A percentile compares a stretch with the other conserved stretches of the same genome.
phyloP scores from a whole-genome alignment of 345 rosid species.

The Arabis alpina region DNA sequence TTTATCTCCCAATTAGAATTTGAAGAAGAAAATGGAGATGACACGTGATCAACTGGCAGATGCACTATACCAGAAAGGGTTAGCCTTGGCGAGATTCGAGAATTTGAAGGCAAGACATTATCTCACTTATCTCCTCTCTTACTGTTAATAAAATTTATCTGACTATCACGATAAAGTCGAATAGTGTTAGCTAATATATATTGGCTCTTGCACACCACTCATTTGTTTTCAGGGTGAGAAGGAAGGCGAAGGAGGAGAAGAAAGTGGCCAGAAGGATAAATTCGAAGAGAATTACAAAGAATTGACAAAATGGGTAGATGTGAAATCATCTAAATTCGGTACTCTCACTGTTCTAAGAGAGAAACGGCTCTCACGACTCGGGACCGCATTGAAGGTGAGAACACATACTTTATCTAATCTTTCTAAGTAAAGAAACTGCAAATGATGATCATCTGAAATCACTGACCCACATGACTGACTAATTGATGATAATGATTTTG shows the following conservation, averaged over 20 bases:
- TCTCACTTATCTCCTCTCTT: constrained; percentile 1
- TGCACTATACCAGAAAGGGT: constrained; percentile 87
- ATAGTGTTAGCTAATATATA: constrained; percentile 23
- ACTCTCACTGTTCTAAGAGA: constrained; percentile 75
- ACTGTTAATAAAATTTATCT: too few relatives aligned
- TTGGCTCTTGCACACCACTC: background rate
- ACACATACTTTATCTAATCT: background rate
- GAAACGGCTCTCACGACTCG: constrained; percentile 68
- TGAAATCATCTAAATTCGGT: constrained; percentile 78
- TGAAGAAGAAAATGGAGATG: constrained; percentile 82
- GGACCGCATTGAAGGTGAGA: constrained; percentile 88
- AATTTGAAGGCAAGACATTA: constrained; percentile 52
- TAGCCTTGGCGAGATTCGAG: constrained; percentile 72
- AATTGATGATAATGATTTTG: constrained; percentile 4
- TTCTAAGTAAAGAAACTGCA: background rate
- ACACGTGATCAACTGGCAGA: constrained; percentile 83
- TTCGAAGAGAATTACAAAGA: constrained; percentile 84
- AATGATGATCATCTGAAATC: constrained; percentile 7
- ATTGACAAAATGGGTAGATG: constrained; percentile 84
- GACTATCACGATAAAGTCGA: background rate
- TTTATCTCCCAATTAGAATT: constrained; percentile 43
- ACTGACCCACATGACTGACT: background rate
- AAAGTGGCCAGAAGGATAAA: constrained; percentile 51
- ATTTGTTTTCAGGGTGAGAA: constrained; percentile 52
- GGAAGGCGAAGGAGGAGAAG: constrained; percentile 49